Percentiles rank a stretch among this genome's conserved stretches.
Evolutionary conservation across 1,284 basidiomycete genomes (phyloP).

Genomic region (Malassezia yamatoensis): DNA sequence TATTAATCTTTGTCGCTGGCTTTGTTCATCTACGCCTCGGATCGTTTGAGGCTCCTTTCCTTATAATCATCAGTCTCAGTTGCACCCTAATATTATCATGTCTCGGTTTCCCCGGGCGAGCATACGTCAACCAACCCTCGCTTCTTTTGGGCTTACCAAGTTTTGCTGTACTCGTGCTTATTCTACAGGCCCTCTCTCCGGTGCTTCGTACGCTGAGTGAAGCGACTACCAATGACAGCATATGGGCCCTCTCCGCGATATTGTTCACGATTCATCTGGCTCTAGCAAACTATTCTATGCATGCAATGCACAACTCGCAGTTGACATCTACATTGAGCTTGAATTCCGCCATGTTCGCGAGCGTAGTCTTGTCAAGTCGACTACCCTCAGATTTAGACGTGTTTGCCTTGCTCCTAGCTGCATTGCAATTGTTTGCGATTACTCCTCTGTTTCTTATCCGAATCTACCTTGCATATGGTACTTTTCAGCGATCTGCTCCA

Average conservation of each 20-base stretch:
- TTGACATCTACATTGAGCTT: conserved; percentile 69
- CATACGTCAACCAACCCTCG: neutral
- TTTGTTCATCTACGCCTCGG: conserved; percentile 28
- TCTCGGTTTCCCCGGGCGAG: neutral
- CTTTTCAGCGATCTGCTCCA: neutral
- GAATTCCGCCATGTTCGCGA: conserved; percentile 87
- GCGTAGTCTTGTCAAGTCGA: conserved; percentile 84
- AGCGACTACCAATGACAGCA: conserved; percentile 88
- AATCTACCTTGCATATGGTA: conserved; percentile 1
- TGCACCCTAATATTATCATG: neutral
- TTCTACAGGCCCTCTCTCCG: conserved; percentile 78
- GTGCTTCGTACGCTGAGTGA: conserved; percentile 82
- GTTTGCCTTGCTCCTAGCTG: conserved; percentile 77
- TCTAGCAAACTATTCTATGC: conserved; percentile 58
- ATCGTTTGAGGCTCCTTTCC: conserved; percentile 4
- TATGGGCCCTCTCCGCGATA: conserved; percentile 75
- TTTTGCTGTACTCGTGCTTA: conserved; percentile 62
- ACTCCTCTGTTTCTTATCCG: conserved; percentile 13
- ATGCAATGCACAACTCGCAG: conserved; percentile 23
- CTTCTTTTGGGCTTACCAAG: conserved; percentile 10
- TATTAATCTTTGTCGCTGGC: conserved; percentile 25
- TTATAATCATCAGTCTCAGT: conserved; percentile 6
- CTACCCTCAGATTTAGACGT: conserved; percentile 72
- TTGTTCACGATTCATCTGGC: conserved; percentile 60
- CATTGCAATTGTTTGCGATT: conserved; percentile 50